Evolutionary conservation across 1,139 yeast genomes (phyloP).

Genomic region (Blastobotrys illinoisensis): DNA sequence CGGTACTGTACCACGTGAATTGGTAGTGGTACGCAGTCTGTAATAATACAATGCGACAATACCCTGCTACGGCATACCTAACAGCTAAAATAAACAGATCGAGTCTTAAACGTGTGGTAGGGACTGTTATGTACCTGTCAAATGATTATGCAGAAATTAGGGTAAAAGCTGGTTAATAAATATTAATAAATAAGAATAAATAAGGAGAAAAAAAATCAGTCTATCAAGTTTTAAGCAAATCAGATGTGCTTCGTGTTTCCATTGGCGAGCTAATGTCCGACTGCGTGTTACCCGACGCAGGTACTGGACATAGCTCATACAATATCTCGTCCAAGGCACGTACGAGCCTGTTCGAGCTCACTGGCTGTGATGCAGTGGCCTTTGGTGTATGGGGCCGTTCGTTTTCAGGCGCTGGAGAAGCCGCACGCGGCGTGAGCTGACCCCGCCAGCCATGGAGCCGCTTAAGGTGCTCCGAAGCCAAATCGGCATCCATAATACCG

Average conservation of each 20-base stretch:
- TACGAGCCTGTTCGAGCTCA: background rate
- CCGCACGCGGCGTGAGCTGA: conserved; percentile 6
- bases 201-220: background rate
- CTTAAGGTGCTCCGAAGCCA: conserved; percentile 26
- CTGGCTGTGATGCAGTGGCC: background rate
- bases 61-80: too few species aligned
- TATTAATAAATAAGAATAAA: background rate
- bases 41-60: too few species aligned
- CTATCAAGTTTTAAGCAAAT: background rate
- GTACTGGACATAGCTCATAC: background rate
- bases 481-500: conserved; percentile 25
- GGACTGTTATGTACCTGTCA: too few species aligned
- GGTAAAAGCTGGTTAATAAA: too few species aligned
- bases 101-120: too few species aligned
- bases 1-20: too few species aligned
- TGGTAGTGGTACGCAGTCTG: too few species aligned
- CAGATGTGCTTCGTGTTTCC: background rate
- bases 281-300: background rate
- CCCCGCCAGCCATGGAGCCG: conserved; percentile 32
- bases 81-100: too few species aligned
- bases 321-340: conserved; percentile 9
- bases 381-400: background rate
- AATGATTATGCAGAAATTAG: too few species aligned
- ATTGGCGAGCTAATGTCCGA: background rate
- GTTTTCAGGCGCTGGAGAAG: conserved; percentile 3